Conservation (phyloP, 352 stramenopile species). For the Phytophthora fragariae region DNA sequence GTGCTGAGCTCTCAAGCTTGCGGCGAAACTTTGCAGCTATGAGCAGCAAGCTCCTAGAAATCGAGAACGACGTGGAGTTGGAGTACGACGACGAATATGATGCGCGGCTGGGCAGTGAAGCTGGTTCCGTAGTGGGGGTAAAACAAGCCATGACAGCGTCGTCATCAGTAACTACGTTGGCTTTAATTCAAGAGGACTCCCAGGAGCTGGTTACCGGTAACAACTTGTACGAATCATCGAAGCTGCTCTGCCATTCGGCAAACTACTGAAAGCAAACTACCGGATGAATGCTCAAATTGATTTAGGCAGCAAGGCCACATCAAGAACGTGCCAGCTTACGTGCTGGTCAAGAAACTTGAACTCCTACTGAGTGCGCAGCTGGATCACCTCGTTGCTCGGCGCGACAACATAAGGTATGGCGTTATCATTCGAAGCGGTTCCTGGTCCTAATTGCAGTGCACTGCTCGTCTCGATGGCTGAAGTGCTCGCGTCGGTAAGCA, state of each 20-base stretch:
- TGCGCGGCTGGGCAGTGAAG: neutral
- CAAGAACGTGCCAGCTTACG: neutral
- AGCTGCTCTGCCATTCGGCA: neutral
- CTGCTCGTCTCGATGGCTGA: neutral
- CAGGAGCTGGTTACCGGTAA: neutral
- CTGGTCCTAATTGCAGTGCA: neutral
- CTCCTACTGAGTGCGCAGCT: neutral
- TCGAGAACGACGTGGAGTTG: conserved; percentile 18
- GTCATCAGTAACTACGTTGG: neutral
- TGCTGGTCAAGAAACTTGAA: neutral
- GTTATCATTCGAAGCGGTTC: neutral
- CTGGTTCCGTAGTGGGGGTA: neutral
- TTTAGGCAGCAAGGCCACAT: neutral
- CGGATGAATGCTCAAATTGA: neutral
- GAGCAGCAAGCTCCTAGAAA: conserved; percentile 5
- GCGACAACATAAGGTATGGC: neutral
- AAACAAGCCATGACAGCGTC: neutral
- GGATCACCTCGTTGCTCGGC: neutral
- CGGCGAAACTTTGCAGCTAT: conserved; percentile 11
- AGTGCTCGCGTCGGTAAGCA: neutral
- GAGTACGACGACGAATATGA: neutral
- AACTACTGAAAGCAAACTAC: neutral
- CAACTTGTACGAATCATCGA: neutral
- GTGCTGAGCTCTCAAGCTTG: conserved; percentile 16
- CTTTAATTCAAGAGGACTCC: neutral